These are phyloP conservation scores for Psilocybe tampanensis DNA, from an alignment of 768 basidiomycete species.

Conservation along the genomic window DNA sequence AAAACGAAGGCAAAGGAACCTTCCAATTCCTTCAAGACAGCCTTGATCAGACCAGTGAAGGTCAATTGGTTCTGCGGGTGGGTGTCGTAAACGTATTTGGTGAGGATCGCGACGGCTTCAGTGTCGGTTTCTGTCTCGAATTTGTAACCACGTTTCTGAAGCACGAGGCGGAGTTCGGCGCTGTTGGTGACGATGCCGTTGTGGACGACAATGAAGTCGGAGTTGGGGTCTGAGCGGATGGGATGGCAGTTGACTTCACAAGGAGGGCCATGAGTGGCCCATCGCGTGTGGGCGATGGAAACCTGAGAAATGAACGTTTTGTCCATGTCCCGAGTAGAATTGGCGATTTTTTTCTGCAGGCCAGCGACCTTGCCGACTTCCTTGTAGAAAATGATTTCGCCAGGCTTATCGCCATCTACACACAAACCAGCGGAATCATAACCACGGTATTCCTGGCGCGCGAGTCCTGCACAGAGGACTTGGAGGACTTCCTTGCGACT, in stretches of 20 bases:
- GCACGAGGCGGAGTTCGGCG: conserved; percentile 83
- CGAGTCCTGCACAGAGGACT: conserved; percentile 86
- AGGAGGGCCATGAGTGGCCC: conserved; percentile 97
- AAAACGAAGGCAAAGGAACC: conserved; percentile 99
- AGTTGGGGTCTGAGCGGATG: conserved; percentile 75
- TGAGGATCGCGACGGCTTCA: conserved; percentile 94
- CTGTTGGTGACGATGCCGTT: conserved; percentile 99
- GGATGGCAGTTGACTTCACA: conserved; percentile 93
- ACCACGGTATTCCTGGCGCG: conserved; percentile 96
- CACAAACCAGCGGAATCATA: conserved; percentile 94
- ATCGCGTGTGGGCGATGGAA: conserved; percentile 98
- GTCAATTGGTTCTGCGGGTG: conserved; percentile 82
- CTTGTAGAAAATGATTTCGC: conserved; percentile 85
- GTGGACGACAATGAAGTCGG: conserved; percentile 94
- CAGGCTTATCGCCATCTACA: conserved; percentile 88
- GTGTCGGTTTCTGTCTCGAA: conserved; percentile 98
- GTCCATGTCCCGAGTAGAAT: conserved; percentile 67
- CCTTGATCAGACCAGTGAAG: conserved; percentile 93
- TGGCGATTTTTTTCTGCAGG: conserved; percentile 86
- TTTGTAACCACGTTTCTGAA: conserved; percentile 93
- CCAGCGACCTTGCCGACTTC: conserved; percentile 97
- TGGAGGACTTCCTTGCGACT: conserved; percentile 91
- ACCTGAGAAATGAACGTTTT: conserved; percentile 86
- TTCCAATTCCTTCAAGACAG: conserved; percentile 95
- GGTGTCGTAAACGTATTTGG: conserved; percentile 95